Percentiles rank a stretch among this genome's conserved stretches.
phyloP scores from a whole-genome alignment of 2,329 filamentous ascomycete species.

The Akanthomyces dipterigenus region DNA sequence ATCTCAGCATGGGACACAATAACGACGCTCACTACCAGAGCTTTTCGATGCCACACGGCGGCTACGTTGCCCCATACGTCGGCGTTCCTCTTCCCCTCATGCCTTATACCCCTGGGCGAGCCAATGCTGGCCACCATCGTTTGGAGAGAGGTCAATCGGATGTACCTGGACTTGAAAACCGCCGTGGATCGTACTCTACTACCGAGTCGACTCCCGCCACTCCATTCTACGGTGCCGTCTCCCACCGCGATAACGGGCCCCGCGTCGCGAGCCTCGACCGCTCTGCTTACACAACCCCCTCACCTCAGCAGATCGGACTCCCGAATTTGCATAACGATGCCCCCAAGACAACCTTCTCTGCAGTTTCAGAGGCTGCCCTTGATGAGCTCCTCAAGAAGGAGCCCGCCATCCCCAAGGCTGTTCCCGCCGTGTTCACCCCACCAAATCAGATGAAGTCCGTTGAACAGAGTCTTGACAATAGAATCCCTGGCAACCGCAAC shows the following conservation, averaged over 20 bases:
- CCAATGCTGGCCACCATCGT: slow-evolving; percentile 37
- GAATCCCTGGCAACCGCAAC: slow-evolving; percentile 85
- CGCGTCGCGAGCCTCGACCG: slow-evolving; percentile 54
- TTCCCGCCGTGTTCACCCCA: slow-evolving; percentile 82
- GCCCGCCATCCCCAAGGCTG: slow-evolving; percentile 79
- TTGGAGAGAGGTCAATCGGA: slow-evolving; percentile 43
- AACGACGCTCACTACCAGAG: slow-evolving; percentile 28
- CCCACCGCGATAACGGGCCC: slow-evolving; percentile 53
- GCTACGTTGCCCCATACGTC: slow-evolving; percentile 31
- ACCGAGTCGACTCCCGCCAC: slow-evolving; percentile 61
- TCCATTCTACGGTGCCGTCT: slow-evolving; percentile 54
- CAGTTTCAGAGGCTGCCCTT: slow-evolving; percentile 43
- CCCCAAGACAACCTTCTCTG: slow-evolving; percentile 35
- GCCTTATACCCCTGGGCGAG: slow-evolving; percentile 48
- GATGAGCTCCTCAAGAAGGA: slow-evolving; percentile 65
- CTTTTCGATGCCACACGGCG: slow-evolving; percentile 25
- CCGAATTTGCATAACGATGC: slow-evolving; percentile 32
- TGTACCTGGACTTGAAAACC: slow-evolving; percentile 57
- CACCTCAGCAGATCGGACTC: slow-evolving; percentile 52
- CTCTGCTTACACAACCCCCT: slow-evolving; percentile 60
- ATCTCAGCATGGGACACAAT: slow-evolving; percentile 28
- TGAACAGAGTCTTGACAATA: slow-evolving; percentile 90
- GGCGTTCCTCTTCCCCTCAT: slow-evolving; percentile 33
- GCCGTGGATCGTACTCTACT: slow-evolving; percentile 61
- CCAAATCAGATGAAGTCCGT: slow-evolving; percentile 82